Percentiles rank a stretch among this genome's conserved stretches.
Conservation (phyloP, 2,329 filamentous ascomycete genomes). For the Ophiocordyceps camponoti-leonardi region DNA sequence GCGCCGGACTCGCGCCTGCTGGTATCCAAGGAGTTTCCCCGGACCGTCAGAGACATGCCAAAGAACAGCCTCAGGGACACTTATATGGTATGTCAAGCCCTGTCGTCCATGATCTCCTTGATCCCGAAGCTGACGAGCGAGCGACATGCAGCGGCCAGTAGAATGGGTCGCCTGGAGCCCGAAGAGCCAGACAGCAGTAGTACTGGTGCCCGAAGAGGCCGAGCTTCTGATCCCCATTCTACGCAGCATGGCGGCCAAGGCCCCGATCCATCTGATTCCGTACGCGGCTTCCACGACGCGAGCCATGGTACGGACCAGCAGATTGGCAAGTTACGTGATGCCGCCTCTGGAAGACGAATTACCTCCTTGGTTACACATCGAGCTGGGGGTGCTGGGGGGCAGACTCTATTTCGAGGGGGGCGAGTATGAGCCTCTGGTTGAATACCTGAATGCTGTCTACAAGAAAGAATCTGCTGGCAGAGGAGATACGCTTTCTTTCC, state of each 20-base stretch:
- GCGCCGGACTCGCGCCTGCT: slow-evolving; percentile 10
- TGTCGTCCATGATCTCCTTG: neutral
- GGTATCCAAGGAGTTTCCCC: slow-evolving; percentile 13
- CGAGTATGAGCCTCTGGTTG: slow-evolving; percentile 21
- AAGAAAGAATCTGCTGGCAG: neutral
- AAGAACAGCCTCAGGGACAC: neutral
- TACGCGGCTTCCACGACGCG: slow-evolving; percentile 45
- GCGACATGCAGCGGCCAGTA: slow-evolving; percentile 23
- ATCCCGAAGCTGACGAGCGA: neutral
- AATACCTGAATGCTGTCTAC: neutral
- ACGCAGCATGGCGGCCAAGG: slow-evolving; percentile 2
- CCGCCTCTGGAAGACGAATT: slow-evolving; percentile 20
- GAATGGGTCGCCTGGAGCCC: slow-evolving; percentile 45
- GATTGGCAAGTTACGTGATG: slow-evolving; percentile 31
- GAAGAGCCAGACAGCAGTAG: slow-evolving; percentile 26
- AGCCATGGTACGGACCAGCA: slow-evolving; percentile 41
- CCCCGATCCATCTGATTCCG: slow-evolving; percentile 26
- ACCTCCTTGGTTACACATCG: slow-evolving; percentile 35
- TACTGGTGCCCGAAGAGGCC: slow-evolving; percentile 47
- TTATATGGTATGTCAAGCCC: neutral
- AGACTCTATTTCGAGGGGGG: slow-evolving; percentile 39
- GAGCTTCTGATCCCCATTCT: slow-evolving; percentile 33
- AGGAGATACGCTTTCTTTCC: neutral
- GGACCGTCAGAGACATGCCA: slow-evolving; percentile 1
- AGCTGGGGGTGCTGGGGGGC: slow-evolving; percentile 43